phyloP scores from a whole-genome alignment of 1,284 basidiomycete species.

The Leccinum cinnamomeum region DNA sequence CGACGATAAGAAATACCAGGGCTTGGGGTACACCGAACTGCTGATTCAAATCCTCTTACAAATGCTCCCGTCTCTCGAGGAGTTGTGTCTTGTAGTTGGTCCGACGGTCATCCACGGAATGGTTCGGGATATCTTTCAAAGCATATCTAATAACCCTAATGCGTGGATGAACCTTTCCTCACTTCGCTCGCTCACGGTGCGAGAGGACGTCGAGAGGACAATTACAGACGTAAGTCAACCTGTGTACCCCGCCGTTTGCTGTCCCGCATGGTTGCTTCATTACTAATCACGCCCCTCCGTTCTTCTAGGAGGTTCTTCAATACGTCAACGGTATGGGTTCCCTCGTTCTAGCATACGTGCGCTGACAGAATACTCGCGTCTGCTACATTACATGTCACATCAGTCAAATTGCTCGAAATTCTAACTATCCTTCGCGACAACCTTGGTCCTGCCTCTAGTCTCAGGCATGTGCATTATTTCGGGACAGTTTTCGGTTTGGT shows the following conservation, averaged over 20 bases:
- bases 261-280: not conserved
- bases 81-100: not conserved
- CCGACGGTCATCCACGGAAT: not conserved
- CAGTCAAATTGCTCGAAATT: not conserved
- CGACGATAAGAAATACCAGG: not conserved
- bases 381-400: not conserved
- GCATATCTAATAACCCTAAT: not conserved
- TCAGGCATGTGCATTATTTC: not conserved
- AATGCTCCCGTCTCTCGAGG: not conserved
- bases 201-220: not conserved
- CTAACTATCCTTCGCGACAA: not conserved
- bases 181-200: not conserved
- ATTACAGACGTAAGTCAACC: not conserved
- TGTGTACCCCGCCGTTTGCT: not conserved
- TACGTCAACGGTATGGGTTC: not conserved
- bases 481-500: not conserved
- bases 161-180: not conserved
- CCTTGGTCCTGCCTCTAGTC: not conserved
- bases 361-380: not conserved
- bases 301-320: not conserved
- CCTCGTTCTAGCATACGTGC: not conserved
- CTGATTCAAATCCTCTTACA: not conserved
- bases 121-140: not conserved
- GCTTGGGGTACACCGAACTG: not conserved
- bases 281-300: not conserved